A percentile compares a stretch with the other conserved stretches of the same genome.
These are phyloP conservation scores for Nitzschia palea DNA, from an alignment of 108 stramenopile genomes.

Conservation along the genomic window DNA sequence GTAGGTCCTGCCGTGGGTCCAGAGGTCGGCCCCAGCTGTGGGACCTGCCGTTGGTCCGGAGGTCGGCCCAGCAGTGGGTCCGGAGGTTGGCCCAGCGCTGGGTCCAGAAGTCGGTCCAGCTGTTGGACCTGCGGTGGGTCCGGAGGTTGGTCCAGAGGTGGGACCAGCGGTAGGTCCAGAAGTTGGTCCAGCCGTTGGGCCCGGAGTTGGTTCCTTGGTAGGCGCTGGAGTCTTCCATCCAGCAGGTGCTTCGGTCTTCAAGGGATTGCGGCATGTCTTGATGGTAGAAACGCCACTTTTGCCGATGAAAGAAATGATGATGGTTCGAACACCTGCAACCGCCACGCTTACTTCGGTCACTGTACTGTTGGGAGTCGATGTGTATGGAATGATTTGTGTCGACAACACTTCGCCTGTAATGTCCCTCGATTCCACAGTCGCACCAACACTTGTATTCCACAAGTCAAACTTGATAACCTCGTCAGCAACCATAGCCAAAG, in stretches of 20 bases:
- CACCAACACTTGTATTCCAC: background rate
- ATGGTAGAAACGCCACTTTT: background rate
- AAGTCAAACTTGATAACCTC: background rate
- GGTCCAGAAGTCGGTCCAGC: slow-evolving; percentile 4
- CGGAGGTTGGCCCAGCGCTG: background rate
- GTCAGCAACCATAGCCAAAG: slow-evolving; percentile 5
- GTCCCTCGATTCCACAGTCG: background rate
- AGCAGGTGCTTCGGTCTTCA: background rate
- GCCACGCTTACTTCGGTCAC: background rate
- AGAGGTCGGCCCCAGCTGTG: too few relatives aligned
- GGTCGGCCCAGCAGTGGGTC: too few relatives aligned
- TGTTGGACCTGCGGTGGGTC: too few relatives aligned
- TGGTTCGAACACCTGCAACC: background rate
- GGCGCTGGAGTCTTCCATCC: background rate
- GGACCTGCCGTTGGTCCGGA: too few relatives aligned
- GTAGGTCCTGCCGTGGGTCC: too few relatives aligned
- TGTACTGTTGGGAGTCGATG: background rate
- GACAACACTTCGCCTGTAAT: background rate
- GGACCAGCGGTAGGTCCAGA: background rate
- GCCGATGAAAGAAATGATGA: background rate
- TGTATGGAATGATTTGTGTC: background rate
- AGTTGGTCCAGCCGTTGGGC: background rate
- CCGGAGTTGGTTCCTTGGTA: background rate
- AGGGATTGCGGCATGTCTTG: slow-evolving; percentile 2
- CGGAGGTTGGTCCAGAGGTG: background rate